These are phyloP conservation scores for Leccinum uliginosum DNA, from an alignment of 768 basidiomycete species.

Conservation along the genomic window DNA sequence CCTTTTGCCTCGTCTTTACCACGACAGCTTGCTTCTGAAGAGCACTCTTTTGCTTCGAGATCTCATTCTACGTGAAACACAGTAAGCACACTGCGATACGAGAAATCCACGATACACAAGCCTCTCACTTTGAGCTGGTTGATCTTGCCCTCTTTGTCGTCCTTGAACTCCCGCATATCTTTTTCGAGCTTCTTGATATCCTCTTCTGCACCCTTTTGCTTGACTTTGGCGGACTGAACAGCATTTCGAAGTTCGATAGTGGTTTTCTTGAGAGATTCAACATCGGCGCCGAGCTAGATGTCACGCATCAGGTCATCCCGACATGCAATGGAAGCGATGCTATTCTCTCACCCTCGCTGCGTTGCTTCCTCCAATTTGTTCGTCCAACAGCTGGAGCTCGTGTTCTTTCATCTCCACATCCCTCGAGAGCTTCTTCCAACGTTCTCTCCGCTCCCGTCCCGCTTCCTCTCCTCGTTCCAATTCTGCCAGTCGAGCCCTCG, in stretches of 20 bases:
- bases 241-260: conserved; percentile 56
- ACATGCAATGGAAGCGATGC: neutral
- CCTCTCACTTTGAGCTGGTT: conserved; percentile 79
- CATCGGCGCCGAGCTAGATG: conserved; percentile 72
- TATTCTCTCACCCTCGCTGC: conserved; percentile 67
- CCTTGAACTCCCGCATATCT: conserved; percentile 98
- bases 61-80: conserved; percentile 45
- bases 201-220: conserved; percentile 69
- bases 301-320: neutral
- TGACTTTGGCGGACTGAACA: conserved; percentile 63
- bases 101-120: neutral
- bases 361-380: conserved; percentile 85
- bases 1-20: conserved; percentile 87
- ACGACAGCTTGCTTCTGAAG: conserved; percentile 76
- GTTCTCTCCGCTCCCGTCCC: conserved; percentile 49
- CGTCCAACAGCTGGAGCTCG: conserved; percentile 73
- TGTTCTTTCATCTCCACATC: conserved; percentile 90
- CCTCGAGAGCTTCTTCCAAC: conserved; percentile 55
- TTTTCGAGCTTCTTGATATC: conserved; percentile 87
- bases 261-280: conserved; percentile 63
- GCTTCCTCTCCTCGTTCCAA: conserved; percentile 55
- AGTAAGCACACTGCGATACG: neutral
- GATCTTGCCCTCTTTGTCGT: conserved; percentile 97
- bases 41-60: conserved; percentile 74
- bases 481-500: conserved; percentile 41